Percentiles rank a stretch among this genome's conserved stretches.
phyloP scores from a whole-genome alignment of 75 land plant genomes.

The Azolla pinnata region DNA sequence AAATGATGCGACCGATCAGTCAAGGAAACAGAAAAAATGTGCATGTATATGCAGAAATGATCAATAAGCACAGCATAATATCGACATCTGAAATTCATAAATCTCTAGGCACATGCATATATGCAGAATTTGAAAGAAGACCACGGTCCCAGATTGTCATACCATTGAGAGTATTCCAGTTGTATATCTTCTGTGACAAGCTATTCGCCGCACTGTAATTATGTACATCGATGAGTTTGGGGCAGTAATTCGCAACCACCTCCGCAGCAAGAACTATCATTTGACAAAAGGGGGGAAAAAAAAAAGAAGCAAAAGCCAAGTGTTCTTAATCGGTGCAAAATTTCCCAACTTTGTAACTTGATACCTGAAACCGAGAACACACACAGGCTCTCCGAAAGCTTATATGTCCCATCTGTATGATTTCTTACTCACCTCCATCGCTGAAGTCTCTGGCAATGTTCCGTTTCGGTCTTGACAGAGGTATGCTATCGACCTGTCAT shows the following conservation, averaged over 20 bases:
- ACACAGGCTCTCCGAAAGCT: too few species aligned
- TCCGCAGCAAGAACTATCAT: constrained; percentile 36
- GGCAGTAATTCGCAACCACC: constrained; percentile 40
- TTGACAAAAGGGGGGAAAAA: not conserved
- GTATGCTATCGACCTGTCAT: constrained; percentile 35
- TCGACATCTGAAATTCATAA: too few species aligned
- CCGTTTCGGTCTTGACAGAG: constrained; percentile 37
- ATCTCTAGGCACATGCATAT: too few species aligned
- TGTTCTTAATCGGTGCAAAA: not conserved
- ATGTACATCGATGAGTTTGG: constrained; percentile 31
- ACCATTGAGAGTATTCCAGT: constrained; percentile 39
- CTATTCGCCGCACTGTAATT: constrained; percentile 42
- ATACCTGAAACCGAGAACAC: too few species aligned
- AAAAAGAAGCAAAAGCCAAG: not conserved
- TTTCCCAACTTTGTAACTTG: not conserved
- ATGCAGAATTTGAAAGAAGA: too few species aligned
- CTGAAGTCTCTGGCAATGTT: constrained; percentile 39
- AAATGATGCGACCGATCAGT: not conserved
- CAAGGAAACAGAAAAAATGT: not conserved
- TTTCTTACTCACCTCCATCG: constrained; percentile 30
- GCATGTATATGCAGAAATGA: not conserved
- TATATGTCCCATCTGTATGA: too few species aligned
- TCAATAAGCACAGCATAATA: too few species aligned
- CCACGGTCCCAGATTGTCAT: constrained; percentile 3
- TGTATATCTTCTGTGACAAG: constrained; percentile 36